Base-by-base conservation (phyloP, 805 yeast genomes). In the Metschnikowia corniflorae region DNA sequence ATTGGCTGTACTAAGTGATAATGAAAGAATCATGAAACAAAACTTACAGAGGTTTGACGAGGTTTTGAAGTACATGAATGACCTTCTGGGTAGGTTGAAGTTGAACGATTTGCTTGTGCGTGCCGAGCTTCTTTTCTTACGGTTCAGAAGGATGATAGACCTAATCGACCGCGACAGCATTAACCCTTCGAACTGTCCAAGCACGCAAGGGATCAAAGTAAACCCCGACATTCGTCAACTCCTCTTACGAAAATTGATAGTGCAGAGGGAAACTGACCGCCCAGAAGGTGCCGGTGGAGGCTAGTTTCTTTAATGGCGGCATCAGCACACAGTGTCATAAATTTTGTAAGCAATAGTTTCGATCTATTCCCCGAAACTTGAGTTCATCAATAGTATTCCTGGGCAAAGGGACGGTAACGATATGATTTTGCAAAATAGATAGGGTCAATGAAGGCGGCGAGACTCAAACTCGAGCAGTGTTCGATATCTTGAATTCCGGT, bases 51-150 rank as follows among this genome's bases (percentile, higher is more conserved):
- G 80, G 43, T 91, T 93, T 62, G 97, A 93, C 55, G 96, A 91
- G 57, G 89, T 93, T 17, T 72, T 93, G 53, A 87, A 85, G 63
- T 93, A 84, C 57, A 84, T 91, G 77, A 93, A 93, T 61, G 97
- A 91, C 51, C 70, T 93, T 41, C 79, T 86, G 33, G 82, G 82
- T 68, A 73, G 80, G 2, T 68, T 87, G 65, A 80, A 86, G 39
- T 64, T 88, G 49, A 77, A 83, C 31, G 94, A 86, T 47, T 64
- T 88, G 29, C 69, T 91, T 35, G 78, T 85, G n/a, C 70, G 96
- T 27, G 81, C 94, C 4, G 97, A 93, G 55, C 68, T 86, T 20
- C 65, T 91, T 24, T 93, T 88, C 54, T 69, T 86, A 46, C 77
- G 84, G 46, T 93, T 88, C 58, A 75, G 78, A 51, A 80, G 86